Conservation (phyloP, 2,329 filamentous ascomycete genomes). For the Beauveria pseudobassiana region DNA sequence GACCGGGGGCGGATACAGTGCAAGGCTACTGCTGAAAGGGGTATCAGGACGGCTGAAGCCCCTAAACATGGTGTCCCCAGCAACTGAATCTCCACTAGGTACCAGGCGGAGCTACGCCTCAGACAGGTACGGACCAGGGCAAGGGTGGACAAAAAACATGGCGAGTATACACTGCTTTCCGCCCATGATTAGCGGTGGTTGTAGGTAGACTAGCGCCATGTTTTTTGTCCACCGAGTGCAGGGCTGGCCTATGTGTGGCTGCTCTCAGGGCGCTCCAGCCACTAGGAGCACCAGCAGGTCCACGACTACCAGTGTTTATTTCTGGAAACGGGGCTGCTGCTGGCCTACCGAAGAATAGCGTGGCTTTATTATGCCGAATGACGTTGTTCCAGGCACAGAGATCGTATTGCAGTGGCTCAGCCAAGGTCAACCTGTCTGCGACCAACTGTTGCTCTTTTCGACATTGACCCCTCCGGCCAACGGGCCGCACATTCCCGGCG, state of each 20-base stretch:
- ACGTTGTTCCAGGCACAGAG: neutral
- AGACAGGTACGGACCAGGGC: neutral
- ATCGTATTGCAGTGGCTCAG: neutral
- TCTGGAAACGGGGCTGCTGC: slow-evolving; percentile 6
- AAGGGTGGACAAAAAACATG: too few species aligned
- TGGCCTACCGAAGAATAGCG: too few species aligned
- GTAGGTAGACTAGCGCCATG: too few species aligned
- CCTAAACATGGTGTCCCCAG: neutral
- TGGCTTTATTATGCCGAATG: neutral
- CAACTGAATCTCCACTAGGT: neutral
- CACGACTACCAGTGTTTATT: slow-evolving; percentile 7
- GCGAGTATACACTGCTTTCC: too few species aligned
- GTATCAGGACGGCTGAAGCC: too few species aligned
- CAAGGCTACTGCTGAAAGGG: too few species aligned
- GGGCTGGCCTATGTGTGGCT: neutral
- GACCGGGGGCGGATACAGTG: too few species aligned
- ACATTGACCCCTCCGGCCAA: neutral
- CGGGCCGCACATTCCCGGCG: neutral
- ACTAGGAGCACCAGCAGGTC: neutral
- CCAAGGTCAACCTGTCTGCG: neutral
- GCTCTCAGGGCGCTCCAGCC: neutral
- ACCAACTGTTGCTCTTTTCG: too few species aligned
- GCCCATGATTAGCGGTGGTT: too few species aligned
- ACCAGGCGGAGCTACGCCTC: slow-evolving; percentile 1
- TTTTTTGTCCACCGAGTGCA: too few species aligned